Conservation (phyloP, 2,329 filamentous ascomycete species). For the Ascomycota sp. region DNA sequence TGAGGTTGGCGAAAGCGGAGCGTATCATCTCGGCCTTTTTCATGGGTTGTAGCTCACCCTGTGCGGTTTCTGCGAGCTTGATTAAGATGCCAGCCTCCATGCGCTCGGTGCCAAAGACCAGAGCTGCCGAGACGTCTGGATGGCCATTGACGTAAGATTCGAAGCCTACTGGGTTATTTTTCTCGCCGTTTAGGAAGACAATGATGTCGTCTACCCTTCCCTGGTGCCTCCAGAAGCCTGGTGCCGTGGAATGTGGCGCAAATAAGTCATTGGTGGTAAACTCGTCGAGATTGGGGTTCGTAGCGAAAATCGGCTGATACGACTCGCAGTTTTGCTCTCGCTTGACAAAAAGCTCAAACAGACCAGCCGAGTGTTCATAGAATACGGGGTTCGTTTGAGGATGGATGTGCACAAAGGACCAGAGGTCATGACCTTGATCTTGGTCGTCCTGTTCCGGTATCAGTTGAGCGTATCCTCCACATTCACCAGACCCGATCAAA, state of each 20-base stretch:
- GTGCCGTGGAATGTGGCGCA: background rate
- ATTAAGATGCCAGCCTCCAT: constrained; percentile 1
- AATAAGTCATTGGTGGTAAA: constrained; percentile 2
- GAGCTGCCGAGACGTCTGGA: constrained; percentile 1
- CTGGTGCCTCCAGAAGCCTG: constrained; percentile 1
- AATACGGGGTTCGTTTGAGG: background rate
- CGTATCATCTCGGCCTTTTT: background rate
- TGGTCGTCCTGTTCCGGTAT: background rate
- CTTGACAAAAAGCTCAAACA: background rate
- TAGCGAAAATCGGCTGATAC: background rate
- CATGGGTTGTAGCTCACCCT: too few relatives aligned
- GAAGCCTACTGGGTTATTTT: constrained; percentile 2
- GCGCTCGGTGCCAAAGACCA: constrained; percentile 1
- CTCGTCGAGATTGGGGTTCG: background rate
- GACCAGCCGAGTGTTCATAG: background rate
- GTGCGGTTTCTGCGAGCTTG: background rate
- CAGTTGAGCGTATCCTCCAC: background rate
- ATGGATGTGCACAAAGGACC: background rate
- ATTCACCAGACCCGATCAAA: background rate
- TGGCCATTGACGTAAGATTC: constrained; percentile 1
- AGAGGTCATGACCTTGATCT: background rate
- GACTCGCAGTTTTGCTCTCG: background rate
- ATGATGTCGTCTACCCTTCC: constrained; percentile 2
- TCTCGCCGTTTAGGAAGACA: constrained; percentile 3
- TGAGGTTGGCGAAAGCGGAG: background rate